Percentiles rank a stretch among this genome's conserved stretches.
phyloP scores from a whole-genome alignment of 352 stramenopile genomes.

The Phytopythium chamaehyphon region DNA sequence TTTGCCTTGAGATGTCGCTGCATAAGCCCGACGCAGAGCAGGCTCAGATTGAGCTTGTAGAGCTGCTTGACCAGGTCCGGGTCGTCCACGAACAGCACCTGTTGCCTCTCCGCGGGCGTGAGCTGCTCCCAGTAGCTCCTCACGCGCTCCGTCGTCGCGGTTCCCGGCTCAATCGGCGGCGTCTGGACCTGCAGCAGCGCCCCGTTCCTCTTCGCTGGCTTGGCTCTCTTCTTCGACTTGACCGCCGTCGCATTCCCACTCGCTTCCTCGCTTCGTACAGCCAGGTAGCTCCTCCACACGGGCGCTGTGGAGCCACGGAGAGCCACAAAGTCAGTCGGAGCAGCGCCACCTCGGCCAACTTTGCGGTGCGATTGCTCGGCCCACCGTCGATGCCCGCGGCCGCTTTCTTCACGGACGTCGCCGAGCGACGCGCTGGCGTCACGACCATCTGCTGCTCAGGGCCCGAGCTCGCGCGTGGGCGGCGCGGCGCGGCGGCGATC shows the following conservation, averaged over 20 bases:
- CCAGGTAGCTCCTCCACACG: slow-evolving; percentile 68
- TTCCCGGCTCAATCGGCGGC: not conserved
- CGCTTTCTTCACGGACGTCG: slow-evolving; percentile 23
- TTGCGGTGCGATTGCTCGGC: not conserved
- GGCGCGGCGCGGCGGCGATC: slow-evolving; percentile 59
- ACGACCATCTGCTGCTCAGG: slow-evolving; percentile 1
- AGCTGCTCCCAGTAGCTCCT: slow-evolving; percentile 68
- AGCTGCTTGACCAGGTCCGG: slow-evolving; percentile 82
- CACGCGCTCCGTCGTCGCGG: slow-evolving; percentile 21
- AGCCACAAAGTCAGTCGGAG: not conserved
- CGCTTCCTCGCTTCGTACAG: slow-evolving; percentile 17
- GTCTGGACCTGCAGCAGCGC: not conserved
- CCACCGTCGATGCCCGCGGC: slow-evolving; percentile 19
- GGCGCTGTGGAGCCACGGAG: slow-evolving; percentile 26
- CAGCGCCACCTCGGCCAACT: not conserved
- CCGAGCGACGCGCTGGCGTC: slow-evolving; percentile 4
- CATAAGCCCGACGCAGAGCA: slow-evolving; percentile 82
- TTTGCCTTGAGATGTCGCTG: slow-evolving; percentile 72
- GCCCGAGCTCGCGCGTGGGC: not conserved
- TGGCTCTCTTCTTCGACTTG: slow-evolving; percentile 5
- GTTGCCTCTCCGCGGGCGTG: slow-evolving; percentile 54
- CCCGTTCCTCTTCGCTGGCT: not conserved
- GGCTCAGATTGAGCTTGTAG: slow-evolving; percentile 84
- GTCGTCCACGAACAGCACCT: slow-evolving; percentile 77
- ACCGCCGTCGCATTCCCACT: too few species aligned